Conservation (phyloP, 352 stramenopile genomes). For the Phytophthora melonis region DNA sequence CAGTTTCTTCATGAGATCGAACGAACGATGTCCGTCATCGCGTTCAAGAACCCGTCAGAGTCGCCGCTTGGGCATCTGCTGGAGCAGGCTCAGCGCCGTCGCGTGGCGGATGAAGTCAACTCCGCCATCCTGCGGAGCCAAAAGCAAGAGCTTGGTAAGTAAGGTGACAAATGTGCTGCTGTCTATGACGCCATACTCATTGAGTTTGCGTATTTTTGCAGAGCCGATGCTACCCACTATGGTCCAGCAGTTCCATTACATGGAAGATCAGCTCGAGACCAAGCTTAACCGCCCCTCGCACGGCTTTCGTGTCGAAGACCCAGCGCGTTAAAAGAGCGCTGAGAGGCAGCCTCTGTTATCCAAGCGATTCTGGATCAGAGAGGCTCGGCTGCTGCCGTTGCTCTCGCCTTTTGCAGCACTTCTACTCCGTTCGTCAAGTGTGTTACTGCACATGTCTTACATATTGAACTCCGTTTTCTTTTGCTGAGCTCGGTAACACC, state of each 20-base stretch:
- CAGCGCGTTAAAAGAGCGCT: conserved; percentile 28
- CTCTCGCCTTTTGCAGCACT: background rate
- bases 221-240: conserved; percentile 82
- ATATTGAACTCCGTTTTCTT: conserved; percentile 13
- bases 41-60: conserved; percentile 73
- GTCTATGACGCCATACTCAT: background rate
- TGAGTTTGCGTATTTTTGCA: conserved; percentile 18
- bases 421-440: conserved; percentile 23
- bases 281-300: conserved; percentile 67
- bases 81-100: conserved; percentile 67
- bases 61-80: conserved; percentile 69
- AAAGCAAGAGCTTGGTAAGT: conserved; percentile 76
- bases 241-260: conserved; percentile 81
- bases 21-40: conserved; percentile 78
- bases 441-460: conserved; percentile 33
- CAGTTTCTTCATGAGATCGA: conserved; percentile 83
- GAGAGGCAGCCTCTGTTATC: background rate
- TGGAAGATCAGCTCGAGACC: conserved; percentile 74
- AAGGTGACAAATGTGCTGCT: background rate
- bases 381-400: background rate
- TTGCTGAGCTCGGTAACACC: conserved; percentile 6
- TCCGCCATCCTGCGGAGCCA: conserved; percentile 74
- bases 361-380: background rate
- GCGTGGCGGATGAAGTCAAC: conserved; percentile 80
- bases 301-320: conserved; percentile 60